Evolutionary conservation across 1,284 basidiomycete species (phyloP), one percentile per base, ranked within the genome.

Genomic region (Ganoderma meredithae): DNA sequence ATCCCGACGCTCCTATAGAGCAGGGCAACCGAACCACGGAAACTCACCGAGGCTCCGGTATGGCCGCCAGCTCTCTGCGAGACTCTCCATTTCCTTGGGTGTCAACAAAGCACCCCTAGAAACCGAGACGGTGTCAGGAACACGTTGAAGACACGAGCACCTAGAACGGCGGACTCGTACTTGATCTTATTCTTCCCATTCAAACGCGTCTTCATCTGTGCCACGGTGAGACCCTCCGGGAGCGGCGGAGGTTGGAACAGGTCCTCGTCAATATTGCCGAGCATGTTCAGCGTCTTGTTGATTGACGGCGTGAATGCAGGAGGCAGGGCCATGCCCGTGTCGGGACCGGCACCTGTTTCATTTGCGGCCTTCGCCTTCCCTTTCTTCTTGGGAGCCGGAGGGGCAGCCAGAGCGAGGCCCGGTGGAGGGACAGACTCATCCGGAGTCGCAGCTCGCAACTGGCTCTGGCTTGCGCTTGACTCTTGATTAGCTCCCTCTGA

Each of bases 141-240:
- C 69, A 71, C 60, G 3, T 25, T n/a, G 47, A 25, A 17, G 43
- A 60, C 58, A 41, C 55, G 49, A 68, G 66, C 25, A 25, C 6
- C 17, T 15, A 15, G 61, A 25, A 53, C 41, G n/a, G 59, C 13
- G 39, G 22, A 59, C 49, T 76, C 86, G 76, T 78, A 94, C 93
- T 95, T 95, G 73, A 90, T 84, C 81, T 95, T 95, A 75, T 93
- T 94, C 83, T 95, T 96, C 39, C 92, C 91, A 22, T 84, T 83
- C 67, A 95, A 76, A 27, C 95, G 83, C 64, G 83, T 83, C 77
- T 90, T 90, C 60, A 96, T 82, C 9, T 84, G 77, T 3, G 85
- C 82, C 4, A 90, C 80, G 17, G 86, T 89, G 39, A 96, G 77
- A 0, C 90, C 90, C 25, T 84, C 83, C 1, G 90, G 90, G 55